Percentiles rank a stretch among this genome's conserved stretches.
Evolutionary conservation across 345 rosid species (phyloP).

Genomic region (Eucalyptus polyanthemos): DNA sequence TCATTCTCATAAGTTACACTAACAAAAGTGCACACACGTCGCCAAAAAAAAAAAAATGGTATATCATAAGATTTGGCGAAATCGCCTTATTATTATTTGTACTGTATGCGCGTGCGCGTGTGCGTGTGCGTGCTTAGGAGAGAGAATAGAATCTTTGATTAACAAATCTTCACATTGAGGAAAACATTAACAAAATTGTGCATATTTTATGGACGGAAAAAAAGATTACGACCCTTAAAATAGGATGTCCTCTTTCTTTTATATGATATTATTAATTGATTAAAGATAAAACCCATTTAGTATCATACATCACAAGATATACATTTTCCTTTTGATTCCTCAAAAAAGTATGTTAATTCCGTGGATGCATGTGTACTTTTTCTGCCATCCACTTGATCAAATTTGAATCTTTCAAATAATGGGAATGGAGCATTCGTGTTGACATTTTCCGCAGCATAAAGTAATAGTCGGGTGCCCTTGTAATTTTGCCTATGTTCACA

Average conservation of each 20-base stretch:
- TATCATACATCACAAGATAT: neutral
- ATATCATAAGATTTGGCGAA: neutral
- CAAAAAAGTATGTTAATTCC: neutral
- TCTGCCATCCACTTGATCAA: neutral
- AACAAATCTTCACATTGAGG: neutral
- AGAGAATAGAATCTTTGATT: neutral
- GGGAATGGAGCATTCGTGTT: neutral
- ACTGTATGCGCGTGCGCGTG: neutral
- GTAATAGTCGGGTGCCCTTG: neutral
- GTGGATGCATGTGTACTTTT: neutral
- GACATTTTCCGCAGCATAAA: neutral
- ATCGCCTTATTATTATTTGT: neutral
- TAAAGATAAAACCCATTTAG: neutral
- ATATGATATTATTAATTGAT: neutral
- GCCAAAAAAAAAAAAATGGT: fast-evolving
- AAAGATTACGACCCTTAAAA: neutral
- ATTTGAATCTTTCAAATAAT: neutral
- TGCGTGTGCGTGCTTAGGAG: neutral
- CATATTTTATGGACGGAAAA: neutral
- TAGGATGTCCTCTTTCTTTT: neutral
- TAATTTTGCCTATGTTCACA: neutral
- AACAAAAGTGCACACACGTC: neutral
- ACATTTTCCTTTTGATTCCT: neutral
- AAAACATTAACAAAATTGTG: neutral
- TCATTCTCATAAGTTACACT: neutral